Evolutionary conservation across 306 rosid genomes (phyloP), one percentile per base, ranked within the genome.

Genomic region (Rubus idaeus): DNA sequence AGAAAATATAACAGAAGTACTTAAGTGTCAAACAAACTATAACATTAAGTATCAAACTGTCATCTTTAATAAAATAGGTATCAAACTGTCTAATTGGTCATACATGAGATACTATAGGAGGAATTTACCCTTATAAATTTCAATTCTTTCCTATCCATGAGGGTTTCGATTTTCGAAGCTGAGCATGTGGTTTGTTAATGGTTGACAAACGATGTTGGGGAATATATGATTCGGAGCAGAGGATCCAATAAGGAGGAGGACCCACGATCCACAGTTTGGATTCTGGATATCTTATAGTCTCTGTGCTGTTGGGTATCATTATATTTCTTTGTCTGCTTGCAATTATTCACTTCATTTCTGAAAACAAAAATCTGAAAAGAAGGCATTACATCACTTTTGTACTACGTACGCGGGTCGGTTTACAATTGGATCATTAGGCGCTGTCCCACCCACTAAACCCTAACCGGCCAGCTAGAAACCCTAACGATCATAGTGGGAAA

Each of bases 201-300:
- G 82, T 61, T 68, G 77, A 47, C 71, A 76, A 77, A 56, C 71
- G 63, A 46, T 17, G 49, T 5, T 13, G 41, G 81, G 26, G 1
- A 62, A 62, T n/a, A 13, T 13, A 41, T 73, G 66, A 74, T 45
- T 66, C 75, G 78, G 75, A 82, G 78, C 71, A 83, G 79, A 83
- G 77, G 79, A 89, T 87, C 88, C 71, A 68, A 18, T 35, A 40
- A 75, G 83, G 85, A 17, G 26, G 21, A 52, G 82, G 78, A 14
- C 81, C 90, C 87, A 75, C 68, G 44, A 44, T 69, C n/a, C 5
- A 44, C 73, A 70, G 45, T 70, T 51, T 56, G 79, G 79, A 82
- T 85, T 80, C 76, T 78, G 60, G 69, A 75, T 68, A 73, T 68
- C 78, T 57, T 69, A 70, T 6, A 6, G 23, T 16, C 68, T 13